A percentile compares a stretch with the other conserved stretches of the same genome.
Evolutionary conservation across 257 asterid genomes (phyloP).

Genomic region (Solanum sparsipilum): DNA sequence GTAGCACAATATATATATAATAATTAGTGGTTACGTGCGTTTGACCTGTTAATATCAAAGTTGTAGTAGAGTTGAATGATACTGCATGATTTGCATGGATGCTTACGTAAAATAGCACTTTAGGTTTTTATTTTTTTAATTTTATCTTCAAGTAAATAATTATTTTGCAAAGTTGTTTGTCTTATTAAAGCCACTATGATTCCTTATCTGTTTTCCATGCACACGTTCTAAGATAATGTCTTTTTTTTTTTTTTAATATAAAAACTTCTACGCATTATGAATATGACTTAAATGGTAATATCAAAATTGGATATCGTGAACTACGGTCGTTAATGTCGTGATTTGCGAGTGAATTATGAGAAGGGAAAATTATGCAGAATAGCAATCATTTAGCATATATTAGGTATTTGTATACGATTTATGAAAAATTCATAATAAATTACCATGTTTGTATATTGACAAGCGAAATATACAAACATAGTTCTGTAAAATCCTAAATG

Average conservation of each 20-base stretch:
- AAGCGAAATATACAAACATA: too few relatives aligned
- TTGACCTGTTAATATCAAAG: not conserved
- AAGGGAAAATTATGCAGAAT: too few relatives aligned
- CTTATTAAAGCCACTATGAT: not conserved
- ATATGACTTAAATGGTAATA: not conserved
- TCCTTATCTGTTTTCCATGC: not conserved
- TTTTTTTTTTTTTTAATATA: not conserved
- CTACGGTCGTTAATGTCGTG: not conserved
- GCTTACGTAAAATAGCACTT: conserved; percentile 7
- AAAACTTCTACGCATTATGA: not conserved
- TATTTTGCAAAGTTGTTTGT: not conserved
- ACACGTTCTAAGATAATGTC: not conserved
- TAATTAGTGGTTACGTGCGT: not conserved
- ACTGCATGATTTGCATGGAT: conserved; percentile 14
- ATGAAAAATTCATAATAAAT: too few relatives aligned
- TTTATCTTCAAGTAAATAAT: not conserved
- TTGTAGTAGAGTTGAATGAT: not conserved
- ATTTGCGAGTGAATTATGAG: not conserved
- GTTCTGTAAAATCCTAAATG: too few relatives aligned
- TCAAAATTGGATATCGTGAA: not conserved
- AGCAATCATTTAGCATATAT: too few relatives aligned
- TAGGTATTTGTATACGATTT: too few relatives aligned
- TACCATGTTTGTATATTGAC: too few relatives aligned
- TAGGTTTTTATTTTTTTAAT: not conserved
- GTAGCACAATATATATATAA: not conserved